Conservation (phyloP, 2,329 filamentous ascomycete species). For the Fusarium sp. region DNA sequence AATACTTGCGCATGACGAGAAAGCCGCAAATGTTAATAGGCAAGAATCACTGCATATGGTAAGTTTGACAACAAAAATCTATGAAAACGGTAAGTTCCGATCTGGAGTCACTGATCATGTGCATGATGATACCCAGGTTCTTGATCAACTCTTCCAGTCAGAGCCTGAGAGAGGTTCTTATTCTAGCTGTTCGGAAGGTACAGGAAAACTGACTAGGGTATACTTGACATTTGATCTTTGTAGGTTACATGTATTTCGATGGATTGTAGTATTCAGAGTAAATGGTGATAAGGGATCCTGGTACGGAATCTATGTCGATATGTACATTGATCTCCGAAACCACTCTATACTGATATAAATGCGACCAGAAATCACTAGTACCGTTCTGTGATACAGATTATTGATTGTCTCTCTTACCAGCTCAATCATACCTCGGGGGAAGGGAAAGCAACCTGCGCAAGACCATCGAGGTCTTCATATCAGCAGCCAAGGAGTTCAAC, state of each 20-base stretch:
- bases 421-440: neutral
- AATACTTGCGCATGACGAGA: neutral
- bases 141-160: neutral
- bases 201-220: rapidly evolving
- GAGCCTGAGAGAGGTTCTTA: neutral
- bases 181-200: too few relatives aligned
- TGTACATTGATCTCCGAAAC: too few relatives aligned
- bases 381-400: rapidly evolving
- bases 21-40: rapidly evolving
- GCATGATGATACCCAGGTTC: neutral
- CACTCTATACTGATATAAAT: neutral
- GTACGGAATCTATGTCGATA: too few relatives aligned
- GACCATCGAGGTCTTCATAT: neutral
- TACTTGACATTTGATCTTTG: neutral
- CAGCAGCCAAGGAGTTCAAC: neutral
- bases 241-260: neutral
- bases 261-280: neutral
- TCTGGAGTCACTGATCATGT: neutral
- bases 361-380: rapidly evolving
- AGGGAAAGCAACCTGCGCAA: neutral
- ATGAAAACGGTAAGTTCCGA: rapidly evolving
- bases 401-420: neutral
- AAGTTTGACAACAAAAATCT: rapidly evolving
- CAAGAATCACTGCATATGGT: rapidly evolving
- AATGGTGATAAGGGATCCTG: neutral